A percentile compares a stretch with the other conserved stretches of the same genome.
Conservation (phyloP, 163 green algal genomes). For the Scenedesmus sp. region DNA sequence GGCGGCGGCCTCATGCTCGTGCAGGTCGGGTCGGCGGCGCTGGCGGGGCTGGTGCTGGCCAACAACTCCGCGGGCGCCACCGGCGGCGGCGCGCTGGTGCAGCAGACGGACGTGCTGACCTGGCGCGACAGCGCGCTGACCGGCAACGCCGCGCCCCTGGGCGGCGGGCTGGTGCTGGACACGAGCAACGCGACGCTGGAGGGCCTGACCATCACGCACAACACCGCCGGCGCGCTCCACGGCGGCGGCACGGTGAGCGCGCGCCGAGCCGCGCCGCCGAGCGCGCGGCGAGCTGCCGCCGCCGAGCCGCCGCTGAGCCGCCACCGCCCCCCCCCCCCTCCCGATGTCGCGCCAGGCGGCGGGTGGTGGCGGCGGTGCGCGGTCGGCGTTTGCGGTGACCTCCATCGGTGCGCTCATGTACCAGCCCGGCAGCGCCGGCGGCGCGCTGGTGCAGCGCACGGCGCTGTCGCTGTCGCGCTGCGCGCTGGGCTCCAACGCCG, state of each 20-base stretch:
- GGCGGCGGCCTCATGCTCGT: not conserved
- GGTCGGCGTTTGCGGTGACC: too few species aligned
- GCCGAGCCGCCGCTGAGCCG: too few species aligned
- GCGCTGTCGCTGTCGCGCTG: not conserved
- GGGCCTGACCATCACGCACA: not conserved
- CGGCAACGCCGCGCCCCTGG: slow-evolving; percentile 1
- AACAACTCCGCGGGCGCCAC: not conserved
- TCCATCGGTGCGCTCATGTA: not conserved
- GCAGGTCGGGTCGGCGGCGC: not conserved
- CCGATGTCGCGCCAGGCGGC: too few species aligned
- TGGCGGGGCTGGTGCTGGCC: not conserved
- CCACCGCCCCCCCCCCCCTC: too few species aligned
- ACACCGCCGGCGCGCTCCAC: not conserved
- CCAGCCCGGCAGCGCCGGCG: slow-evolving; percentile 4
- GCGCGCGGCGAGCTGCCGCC: too few species aligned
- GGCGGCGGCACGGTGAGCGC: too few species aligned
- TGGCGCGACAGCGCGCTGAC: slow-evolving; percentile 5
- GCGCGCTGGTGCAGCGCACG: not conserved
- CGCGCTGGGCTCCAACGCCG: not conserved
- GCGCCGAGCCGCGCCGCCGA: too few species aligned
- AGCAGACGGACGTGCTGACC: not conserved
- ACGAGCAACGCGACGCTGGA: not conserved
- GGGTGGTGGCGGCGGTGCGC: too few species aligned
- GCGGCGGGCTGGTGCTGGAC: not conserved
- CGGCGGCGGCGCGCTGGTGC: not conserved